phyloP scores from a whole-genome alignment of 1,284 basidiomycete genomes.

The Violaceomyces palustris region DNA sequence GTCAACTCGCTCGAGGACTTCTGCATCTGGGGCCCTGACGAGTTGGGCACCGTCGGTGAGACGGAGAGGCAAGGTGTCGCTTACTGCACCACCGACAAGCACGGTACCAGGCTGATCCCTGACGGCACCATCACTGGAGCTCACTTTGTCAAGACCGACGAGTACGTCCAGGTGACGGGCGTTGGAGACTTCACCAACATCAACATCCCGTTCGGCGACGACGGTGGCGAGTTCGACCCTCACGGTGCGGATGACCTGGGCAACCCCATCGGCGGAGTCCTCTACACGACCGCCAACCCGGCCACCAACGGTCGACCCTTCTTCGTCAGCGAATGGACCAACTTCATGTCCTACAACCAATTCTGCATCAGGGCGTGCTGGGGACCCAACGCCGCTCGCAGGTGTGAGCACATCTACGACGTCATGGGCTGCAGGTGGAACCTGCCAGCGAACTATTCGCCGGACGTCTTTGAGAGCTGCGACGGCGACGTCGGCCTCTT shows the following conservation, averaged over 20 bases:
- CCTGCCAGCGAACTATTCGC: slow-evolving; percentile 37
- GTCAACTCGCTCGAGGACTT: slow-evolving; percentile 46
- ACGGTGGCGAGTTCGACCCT: slow-evolving; percentile 47
- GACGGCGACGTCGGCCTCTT: slow-evolving; percentile 35
- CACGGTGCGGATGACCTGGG: slow-evolving; percentile 44
- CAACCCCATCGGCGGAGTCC: slow-evolving; percentile 45
- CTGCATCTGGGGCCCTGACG: slow-evolving; percentile 44
- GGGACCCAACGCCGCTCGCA: slow-evolving; percentile 26
- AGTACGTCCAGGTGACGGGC: slow-evolving; percentile 49
- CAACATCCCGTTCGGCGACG: slow-evolving; percentile 26
- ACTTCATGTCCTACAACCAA: slow-evolving; percentile 42
- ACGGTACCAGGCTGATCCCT: slow-evolving; percentile 49
- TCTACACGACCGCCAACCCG: slow-evolving; percentile 44
- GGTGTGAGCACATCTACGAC: slow-evolving; percentile 50
- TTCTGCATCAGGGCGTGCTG: slow-evolving; percentile 48
- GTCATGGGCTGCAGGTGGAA: slow-evolving; percentile 46
- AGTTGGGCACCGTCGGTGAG: slow-evolving; percentile 33
- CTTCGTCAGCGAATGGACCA: slow-evolving; percentile 38
- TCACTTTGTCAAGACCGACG: slow-evolving; percentile 44
- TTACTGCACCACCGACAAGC: slow-evolving; percentile 47
- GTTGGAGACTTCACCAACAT: slow-evolving; percentile 37
- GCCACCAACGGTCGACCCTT: slow-evolving; percentile 19
- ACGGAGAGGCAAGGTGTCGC: slow-evolving; percentile 41
- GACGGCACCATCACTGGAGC: slow-evolving; percentile 44
- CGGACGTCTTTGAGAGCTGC: slow-evolving; percentile 40